These are phyloP conservation scores for Ulota crispa DNA, from an alignment of 225 moss, liverwort and hornwort genomes.

Conservation along the genomic window DNA sequence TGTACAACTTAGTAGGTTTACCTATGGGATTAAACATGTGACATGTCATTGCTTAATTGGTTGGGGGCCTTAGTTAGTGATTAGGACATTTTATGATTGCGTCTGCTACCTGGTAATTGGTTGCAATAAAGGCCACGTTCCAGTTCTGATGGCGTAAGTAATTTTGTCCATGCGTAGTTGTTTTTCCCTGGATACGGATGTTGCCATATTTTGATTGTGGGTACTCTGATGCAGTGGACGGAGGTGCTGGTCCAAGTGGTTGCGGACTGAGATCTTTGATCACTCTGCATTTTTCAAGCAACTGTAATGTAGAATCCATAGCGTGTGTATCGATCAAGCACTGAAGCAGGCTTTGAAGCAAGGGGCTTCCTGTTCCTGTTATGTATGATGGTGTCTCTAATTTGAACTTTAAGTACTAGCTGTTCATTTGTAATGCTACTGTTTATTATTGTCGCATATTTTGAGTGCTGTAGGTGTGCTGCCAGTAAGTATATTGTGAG, in stretches of 20 bases:
- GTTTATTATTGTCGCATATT: background rate
- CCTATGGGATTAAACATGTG: background rate
- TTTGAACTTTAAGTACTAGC: background rate
- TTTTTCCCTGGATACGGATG: background rate
- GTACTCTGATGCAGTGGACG: conserved; percentile 14
- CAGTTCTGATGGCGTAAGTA: background rate
- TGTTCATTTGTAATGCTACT: conserved; percentile 28
- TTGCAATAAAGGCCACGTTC: background rate
- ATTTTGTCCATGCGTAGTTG: background rate
- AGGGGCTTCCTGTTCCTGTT: conserved; percentile 1
- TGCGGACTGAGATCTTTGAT: conserved; percentile 1
- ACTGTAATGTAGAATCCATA: conserved; percentile 39
- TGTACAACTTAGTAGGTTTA: background rate
- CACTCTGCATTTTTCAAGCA: conserved; percentile 35
- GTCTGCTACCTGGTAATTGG: background rate
- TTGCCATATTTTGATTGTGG: conserved; percentile 6
- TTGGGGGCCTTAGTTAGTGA: background rate
- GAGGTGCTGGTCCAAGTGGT: conserved; percentile 3
- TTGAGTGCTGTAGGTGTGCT: background rate
- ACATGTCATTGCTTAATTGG: background rate
- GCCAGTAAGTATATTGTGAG: background rate
- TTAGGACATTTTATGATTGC: background rate
- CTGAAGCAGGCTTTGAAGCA: conserved; percentile 17
- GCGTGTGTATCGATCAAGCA: conserved; percentile 8
- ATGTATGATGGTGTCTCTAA: conserved; percentile 16